Evolutionary conservation across 2,329 filamentous ascomycete species (phyloP).

Genomic region (Apiospora aurea): DNA sequence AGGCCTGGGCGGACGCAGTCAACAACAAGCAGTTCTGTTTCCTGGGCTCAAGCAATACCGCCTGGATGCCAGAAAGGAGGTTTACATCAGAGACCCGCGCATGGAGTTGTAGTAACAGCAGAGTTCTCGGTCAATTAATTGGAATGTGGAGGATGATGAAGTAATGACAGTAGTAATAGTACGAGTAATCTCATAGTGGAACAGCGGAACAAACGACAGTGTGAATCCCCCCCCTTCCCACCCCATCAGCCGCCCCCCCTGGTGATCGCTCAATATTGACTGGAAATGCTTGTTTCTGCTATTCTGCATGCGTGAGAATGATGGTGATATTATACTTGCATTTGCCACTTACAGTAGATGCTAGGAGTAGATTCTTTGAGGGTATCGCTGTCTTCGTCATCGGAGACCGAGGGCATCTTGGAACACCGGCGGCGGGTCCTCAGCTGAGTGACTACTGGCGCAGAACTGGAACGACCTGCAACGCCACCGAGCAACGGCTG

Average conservation of each 20-base stretch:
- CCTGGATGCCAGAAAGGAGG: neutral
- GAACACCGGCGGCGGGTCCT: neutral
- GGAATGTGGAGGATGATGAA: too few relatives aligned
- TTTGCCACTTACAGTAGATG: neutral
- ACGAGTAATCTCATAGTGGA: too few relatives aligned
- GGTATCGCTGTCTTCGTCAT: neutral
- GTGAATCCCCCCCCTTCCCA: too few relatives aligned
- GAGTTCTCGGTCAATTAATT: too few relatives aligned
- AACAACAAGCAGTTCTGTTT: neutral
- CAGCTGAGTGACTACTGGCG: neutral
- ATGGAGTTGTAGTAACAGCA: neutral
- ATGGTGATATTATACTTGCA: neutral
- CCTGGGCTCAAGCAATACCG: neutral
- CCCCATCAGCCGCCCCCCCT: too few relatives aligned
- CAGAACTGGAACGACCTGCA: neutral
- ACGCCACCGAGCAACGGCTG: neutral
- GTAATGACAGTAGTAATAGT: too few relatives aligned
- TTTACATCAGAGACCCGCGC: neutral
- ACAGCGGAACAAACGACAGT: too few relatives aligned
- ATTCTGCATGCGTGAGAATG: neutral
- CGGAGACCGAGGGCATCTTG: neutral
- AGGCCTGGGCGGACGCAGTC: neutral
- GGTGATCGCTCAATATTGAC: neutral
- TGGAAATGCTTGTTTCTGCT: neutral
- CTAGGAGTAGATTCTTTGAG: neutral